These are phyloP conservation scores for Neurospora sp. DNA, from an alignment of 495 filamentous ascomycete genomes.

Conservation along the genomic window DNA sequence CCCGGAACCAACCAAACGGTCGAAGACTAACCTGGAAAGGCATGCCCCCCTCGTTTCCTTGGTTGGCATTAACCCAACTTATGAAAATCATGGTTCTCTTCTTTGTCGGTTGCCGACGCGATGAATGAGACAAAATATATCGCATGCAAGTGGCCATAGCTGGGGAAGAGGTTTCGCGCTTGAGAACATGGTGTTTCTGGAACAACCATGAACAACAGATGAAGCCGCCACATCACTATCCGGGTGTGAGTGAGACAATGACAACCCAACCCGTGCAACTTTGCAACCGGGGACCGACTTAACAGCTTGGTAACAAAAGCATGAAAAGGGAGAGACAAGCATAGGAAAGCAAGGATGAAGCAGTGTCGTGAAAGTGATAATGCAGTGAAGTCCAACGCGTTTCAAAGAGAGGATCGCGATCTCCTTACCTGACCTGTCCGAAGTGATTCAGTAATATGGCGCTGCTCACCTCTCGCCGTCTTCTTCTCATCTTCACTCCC, in stretches of 20 bases:
- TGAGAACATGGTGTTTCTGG: background rate
- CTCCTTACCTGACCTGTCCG: background rate
- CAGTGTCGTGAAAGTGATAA: background rate
- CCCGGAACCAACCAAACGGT: background rate
- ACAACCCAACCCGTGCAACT: background rate
- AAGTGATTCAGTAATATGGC: background rate
- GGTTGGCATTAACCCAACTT: background rate
- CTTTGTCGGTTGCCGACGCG: background rate
- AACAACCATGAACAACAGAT: background rate
- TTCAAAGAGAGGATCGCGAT: background rate
- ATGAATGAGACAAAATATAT: background rate
- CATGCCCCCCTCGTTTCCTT: background rate
- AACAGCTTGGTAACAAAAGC: background rate
- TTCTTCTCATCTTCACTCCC: background rate
- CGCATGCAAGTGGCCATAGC: background rate
- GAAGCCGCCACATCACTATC: background rate
- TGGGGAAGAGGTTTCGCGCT: background rate
- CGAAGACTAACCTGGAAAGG: background rate
- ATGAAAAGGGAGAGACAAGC: slow-evolving; percentile 1
- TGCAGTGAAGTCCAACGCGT: background rate
- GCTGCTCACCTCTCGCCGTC: background rate
- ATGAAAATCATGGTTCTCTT: background rate
- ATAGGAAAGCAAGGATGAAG: background rate
- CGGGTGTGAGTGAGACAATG: background rate
- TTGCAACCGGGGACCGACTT: background rate